Conservation (phyloP, 2,329 filamentous ascomycete genomes). For the Phialophora chinensis region DNA sequence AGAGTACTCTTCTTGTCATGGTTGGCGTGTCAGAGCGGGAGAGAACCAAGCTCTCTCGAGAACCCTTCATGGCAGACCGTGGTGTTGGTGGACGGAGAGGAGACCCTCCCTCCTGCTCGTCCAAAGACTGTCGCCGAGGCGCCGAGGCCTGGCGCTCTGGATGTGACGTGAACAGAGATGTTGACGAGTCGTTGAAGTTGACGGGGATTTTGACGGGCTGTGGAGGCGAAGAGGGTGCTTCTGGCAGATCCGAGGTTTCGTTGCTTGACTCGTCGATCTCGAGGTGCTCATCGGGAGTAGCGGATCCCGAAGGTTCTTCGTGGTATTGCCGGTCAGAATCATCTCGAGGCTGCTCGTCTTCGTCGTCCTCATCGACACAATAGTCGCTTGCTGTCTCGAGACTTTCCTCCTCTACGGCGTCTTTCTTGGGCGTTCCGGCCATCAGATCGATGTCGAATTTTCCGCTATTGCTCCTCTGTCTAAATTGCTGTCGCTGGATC, state of each 20-base stretch:
- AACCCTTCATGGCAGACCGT: conserved; percentile 39
- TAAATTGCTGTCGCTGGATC: conserved; percentile 24
- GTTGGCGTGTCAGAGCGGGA: conserved; percentile 22
- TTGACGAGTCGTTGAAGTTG: conserved; percentile 34
- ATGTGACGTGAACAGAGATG: conserved; percentile 24
- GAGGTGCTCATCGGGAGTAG: background rate
- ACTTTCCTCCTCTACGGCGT: conserved; percentile 11
- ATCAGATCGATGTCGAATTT: conserved; percentile 38
- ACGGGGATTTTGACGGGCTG: conserved; percentile 27
- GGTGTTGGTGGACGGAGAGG: conserved; percentile 35
- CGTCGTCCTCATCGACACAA: conserved; percentile 1
- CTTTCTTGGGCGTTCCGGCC: conserved; percentile 30
- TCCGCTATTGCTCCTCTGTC: conserved; percentile 30
- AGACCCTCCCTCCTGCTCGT: conserved; percentile 8
- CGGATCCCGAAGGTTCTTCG: background rate
- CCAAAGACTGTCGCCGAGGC: background rate
- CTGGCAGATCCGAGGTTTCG: conserved; percentile 10
- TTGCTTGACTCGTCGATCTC: background rate
- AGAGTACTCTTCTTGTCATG: conserved; percentile 33
- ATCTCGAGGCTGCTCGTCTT: background rate
- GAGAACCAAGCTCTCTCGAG: conserved; percentile 22
- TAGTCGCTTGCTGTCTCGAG: background rate
- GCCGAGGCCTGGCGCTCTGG: background rate
- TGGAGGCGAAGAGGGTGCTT: conserved; percentile 16
- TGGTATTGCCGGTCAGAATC: background rate